Evolutionary conservation across 805 yeast genomes (phyloP).

Genomic region (Clavispora fructus): DNA sequence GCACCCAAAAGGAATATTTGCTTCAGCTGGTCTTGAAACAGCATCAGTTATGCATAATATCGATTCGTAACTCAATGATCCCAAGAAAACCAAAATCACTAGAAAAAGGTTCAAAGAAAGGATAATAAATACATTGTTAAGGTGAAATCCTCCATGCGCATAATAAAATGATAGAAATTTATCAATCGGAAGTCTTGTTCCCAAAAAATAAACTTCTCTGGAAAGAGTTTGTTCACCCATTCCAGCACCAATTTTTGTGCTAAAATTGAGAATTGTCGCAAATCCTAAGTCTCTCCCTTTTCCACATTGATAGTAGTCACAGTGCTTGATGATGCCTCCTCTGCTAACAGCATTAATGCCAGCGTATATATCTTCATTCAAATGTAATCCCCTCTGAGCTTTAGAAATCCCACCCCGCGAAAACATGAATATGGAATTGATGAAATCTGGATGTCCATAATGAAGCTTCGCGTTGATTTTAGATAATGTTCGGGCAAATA

Average conservation of each 20-base stretch:
- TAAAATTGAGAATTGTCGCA: constrained; percentile 85
- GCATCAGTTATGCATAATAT: constrained; percentile 63
- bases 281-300: constrained; percentile 95
- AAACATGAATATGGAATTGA: constrained; percentile 86
- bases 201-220: constrained; percentile 85
- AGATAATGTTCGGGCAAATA: constrained; percentile 89
- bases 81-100: constrained; percentile 72
- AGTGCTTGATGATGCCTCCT: constrained; percentile 92
- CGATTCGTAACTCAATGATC: constrained; percentile 69
- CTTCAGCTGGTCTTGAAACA: constrained; percentile 66
- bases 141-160: constrained; percentile 96
- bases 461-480: constrained; percentile 93
- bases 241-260: constrained; percentile 95
- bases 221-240: constrained; percentile 96
- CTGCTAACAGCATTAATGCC: constrained; percentile 87
- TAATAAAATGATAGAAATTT: constrained; percentile 88
- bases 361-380: constrained; percentile 93
- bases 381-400: constrained; percentile 88
- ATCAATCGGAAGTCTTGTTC: constrained; percentile 85
- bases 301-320: constrained; percentile 95
- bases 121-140: constrained; percentile 84
- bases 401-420: constrained; percentile 95
- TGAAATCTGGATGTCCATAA: constrained; percentile 95
- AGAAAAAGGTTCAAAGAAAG: constrained; percentile 84
- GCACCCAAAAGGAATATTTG: constrained; percentile 76